Percentiles rank a stretch among this genome's conserved stretches.
Evolutionary conservation across 140 eudicot genomes (phyloP).

Genomic region (Anethum foeniculum): DNA sequence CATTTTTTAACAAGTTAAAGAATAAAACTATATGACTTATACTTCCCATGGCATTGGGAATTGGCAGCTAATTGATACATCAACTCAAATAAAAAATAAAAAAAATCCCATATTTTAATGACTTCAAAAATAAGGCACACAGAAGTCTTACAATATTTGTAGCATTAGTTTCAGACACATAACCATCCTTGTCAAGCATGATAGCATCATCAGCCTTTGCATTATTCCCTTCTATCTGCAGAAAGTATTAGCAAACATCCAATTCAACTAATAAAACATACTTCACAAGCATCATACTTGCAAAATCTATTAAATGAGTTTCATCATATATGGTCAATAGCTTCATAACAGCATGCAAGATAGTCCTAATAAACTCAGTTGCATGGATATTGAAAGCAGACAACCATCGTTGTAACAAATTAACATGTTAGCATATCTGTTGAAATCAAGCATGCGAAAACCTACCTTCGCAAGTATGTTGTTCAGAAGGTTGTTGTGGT

Average conservation of each 20-base stretch:
- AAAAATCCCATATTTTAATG: background rate
- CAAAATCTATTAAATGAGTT: background rate
- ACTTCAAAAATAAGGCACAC: background rate
- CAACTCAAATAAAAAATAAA: background rate
- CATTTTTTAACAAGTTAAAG: background rate
- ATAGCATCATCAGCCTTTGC: constrained; percentile 93
- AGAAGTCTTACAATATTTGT: constrained; percentile 64
- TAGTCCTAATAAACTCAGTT: background rate
- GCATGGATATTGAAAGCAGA: background rate
- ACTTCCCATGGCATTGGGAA: background rate
- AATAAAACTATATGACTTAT: background rate
- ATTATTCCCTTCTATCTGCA: constrained; percentile 96
- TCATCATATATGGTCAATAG: background rate
- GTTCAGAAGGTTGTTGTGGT: constrained; percentile 92
- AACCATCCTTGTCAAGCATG: constrained; percentile 98
- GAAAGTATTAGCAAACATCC: constrained; percentile 11
- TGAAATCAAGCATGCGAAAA: background rate
- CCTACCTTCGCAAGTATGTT: constrained; percentile 97
- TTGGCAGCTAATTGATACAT: background rate
- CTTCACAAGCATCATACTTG: background rate
- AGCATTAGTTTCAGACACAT: constrained; percentile 96
- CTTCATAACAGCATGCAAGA: background rate
- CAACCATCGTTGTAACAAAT: background rate
- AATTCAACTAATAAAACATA: background rate
- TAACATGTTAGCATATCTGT: background rate